These are phyloP conservation scores for Auricularia sp. DNA, from an alignment of 768 basidiomycete species.

Conservation along the genomic window DNA sequence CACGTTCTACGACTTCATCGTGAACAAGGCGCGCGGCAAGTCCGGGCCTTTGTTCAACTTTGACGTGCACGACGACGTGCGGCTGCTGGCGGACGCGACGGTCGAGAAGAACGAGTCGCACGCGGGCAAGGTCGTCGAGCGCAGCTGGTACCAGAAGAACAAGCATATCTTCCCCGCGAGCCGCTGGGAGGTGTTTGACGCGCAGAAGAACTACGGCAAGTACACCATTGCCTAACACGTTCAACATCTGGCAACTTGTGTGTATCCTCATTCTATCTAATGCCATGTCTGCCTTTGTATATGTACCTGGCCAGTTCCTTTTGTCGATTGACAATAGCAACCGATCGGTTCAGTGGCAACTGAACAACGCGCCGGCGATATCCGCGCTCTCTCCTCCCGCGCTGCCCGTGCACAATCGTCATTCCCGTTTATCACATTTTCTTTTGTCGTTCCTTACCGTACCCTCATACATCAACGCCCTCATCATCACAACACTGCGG, in stretches of 20 bases:
- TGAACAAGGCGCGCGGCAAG: slow-evolving; percentile 97
- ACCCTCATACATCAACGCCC: neutral
- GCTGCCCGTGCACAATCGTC: neutral
- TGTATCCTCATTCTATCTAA: too few relatives aligned
- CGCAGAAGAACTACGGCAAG: slow-evolving; percentile 86
- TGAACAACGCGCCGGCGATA: neutral
- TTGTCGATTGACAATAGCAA: neutral
- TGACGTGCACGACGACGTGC: slow-evolving; percentile 97
- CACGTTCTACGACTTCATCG: slow-evolving; percentile 96
- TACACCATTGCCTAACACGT: slow-evolving; percentile 55
- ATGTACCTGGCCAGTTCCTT: neutral
- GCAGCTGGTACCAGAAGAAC: slow-evolving; percentile 90
- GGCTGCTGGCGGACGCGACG: slow-evolving; percentile 86
- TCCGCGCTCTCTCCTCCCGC: neutral
- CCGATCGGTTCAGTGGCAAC: neutral
- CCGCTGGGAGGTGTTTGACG: slow-evolving; percentile 95
- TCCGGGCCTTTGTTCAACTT: slow-evolving; percentile 97
- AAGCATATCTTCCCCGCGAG: slow-evolving; percentile 98
- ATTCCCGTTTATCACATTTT: neutral
- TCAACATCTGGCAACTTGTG: too few relatives aligned
- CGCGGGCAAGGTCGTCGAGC: slow-evolving; percentile 95
- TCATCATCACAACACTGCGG: neutral
- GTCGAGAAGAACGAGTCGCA: slow-evolving; percentile 98
- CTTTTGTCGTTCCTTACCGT: neutral
- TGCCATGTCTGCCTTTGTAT: slow-evolving; percentile 5